These are phyloP conservation scores for Cytospora piceicola DNA, from an alignment of 2,329 filamentous ascomycete species.

Conservation along the genomic window DNA sequence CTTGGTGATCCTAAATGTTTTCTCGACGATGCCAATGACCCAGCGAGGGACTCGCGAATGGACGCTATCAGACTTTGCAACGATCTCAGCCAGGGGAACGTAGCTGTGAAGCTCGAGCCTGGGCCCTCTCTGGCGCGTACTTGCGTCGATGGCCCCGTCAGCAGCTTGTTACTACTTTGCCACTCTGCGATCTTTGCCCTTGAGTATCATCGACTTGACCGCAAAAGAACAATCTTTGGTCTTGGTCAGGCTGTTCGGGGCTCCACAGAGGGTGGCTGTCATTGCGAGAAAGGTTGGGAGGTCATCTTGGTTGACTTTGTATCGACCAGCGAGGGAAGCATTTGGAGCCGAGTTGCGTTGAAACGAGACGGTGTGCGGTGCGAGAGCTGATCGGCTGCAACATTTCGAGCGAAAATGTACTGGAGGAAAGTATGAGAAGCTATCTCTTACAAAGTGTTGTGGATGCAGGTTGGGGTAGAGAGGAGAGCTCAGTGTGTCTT, in stretches of 20 bases:
- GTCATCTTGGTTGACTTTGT: conserved; percentile 19
- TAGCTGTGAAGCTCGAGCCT: conserved; percentile 14
- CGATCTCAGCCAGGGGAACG: conserved; percentile 5
- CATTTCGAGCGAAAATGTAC: background rate
- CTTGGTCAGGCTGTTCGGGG: background rate
- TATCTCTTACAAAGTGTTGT: background rate
- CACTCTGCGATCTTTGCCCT: conserved; percentile 21
- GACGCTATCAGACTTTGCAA: conserved; percentile 13
- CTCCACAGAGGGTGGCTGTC: conserved; percentile 11
- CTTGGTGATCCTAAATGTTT: conserved; percentile 13
- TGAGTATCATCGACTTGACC: conserved; percentile 2
- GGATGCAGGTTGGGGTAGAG: background rate
- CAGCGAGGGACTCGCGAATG: conserved; percentile 9
- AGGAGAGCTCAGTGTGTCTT: background rate
- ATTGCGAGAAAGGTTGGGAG: conserved; percentile 17
- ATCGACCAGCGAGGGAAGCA: conserved; percentile 12
- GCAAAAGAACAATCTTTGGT: background rate
- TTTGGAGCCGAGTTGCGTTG: background rate
- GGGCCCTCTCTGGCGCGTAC: conserved; percentile 9
- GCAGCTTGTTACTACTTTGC: conserved; percentile 11
- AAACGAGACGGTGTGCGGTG: background rate
- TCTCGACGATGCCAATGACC: conserved; percentile 7
- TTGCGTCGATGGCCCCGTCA: background rate
- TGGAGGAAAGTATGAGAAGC: background rate
- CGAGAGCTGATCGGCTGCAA: background rate